Percentiles rank a stretch among this genome's conserved stretches.
Conservation (phyloP, 2,329 filamentous ascomycete genomes). For the Thielaviopsis euricoi region DNA sequence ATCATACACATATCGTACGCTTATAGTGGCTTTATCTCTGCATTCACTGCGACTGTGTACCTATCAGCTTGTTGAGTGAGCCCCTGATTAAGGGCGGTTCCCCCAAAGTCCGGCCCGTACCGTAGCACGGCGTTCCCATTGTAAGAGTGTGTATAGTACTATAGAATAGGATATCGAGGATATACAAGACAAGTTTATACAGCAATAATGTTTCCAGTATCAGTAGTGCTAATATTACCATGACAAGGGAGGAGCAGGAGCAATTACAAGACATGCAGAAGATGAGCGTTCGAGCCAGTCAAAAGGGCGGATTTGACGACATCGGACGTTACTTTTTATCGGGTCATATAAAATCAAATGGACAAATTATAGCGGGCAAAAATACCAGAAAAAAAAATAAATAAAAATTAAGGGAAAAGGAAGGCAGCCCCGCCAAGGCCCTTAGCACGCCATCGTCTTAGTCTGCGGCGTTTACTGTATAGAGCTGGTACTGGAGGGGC, state of each 20-base stretch:
- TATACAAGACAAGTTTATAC: neutral
- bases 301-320: no score
- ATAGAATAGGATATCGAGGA: neutral
- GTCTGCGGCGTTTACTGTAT: neutral
- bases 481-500: neutral
- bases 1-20: neutral
- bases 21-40: neutral
- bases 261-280: no score
- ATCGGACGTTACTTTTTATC: no score
- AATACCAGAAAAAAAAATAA: neutral
- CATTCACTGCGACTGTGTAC: neutral
- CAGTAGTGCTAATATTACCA: no score
- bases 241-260: no score
- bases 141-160: neutral
- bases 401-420: neutral
- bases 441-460: neutral
- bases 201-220: no score
- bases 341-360: no score
- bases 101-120: neutral
- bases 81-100: neutral
- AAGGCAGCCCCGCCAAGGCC: neutral
- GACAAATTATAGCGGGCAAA: no score
- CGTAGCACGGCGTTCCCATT: neutral
- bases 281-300: no score
- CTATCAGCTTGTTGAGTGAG: neutral